A percentile compares a stretch with the other conserved stretches of the same genome.
phyloP scores from a whole-genome alignment of 306 rosid species.

The Cucumis hystrix region DNA sequence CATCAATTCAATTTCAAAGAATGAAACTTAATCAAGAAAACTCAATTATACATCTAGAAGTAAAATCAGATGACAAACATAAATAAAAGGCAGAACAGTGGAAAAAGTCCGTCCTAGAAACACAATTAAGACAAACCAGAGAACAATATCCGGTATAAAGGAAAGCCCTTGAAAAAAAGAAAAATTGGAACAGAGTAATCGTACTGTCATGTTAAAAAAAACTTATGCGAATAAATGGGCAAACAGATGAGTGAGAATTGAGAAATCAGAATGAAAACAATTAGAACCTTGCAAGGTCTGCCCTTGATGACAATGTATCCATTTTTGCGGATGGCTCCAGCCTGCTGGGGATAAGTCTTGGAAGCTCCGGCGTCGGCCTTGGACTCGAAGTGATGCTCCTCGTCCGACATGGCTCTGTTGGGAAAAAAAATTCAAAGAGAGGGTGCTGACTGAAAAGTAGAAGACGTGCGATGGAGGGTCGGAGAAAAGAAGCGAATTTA shows the following conservation, averaged over 20 bases:
- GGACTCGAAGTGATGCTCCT: slow-evolving; percentile 95
- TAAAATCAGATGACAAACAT: neutral
- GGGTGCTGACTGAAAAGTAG: neutral
- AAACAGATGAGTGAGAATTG: neutral
- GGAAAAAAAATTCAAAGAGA: neutral
- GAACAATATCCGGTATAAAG: neutral
- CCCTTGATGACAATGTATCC: slow-evolving; percentile 81
- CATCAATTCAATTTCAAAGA: neutral
- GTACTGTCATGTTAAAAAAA: neutral
- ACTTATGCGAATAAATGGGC: neutral
- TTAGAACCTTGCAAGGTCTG: slow-evolving; percentile 88
- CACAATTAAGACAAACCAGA: neutral
- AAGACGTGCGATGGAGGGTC: neutral
- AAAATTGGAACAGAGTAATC: neutral
- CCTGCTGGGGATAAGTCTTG: slow-evolving; percentile 92
- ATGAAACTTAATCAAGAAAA: neutral
- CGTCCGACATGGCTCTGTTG: slow-evolving; percentile 65
- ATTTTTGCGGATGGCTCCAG: slow-evolving; percentile 88
- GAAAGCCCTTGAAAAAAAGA: neutral
- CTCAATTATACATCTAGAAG: neutral
- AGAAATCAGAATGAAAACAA: neutral
- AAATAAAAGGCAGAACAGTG: neutral
- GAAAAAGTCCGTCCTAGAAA: neutral
- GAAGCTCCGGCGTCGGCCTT: slow-evolving; percentile 98
- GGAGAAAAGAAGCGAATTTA: neutral